Evolutionary conservation across 805 yeast genomes (phyloP), one percentile per base, ranked within the genome.

Genomic region (Ogataea corticis): DNA sequence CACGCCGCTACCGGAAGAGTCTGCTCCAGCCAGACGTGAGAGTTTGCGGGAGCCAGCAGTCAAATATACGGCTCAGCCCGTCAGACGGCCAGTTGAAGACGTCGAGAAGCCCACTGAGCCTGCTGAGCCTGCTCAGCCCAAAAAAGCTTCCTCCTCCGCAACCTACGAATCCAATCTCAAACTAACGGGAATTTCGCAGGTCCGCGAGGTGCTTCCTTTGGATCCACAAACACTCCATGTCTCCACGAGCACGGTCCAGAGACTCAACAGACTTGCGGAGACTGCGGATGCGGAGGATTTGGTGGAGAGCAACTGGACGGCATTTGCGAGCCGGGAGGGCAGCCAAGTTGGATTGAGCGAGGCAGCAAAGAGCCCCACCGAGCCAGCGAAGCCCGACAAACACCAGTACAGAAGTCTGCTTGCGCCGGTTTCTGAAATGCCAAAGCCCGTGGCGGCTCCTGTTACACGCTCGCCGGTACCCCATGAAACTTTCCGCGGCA

Each of bases 191-290:
- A 58, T 63, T 4, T 51, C 55, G 7, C 39, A 43, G 3, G 55
- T 62, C 9, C 28, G 49, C 2, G 59, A 56, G 6, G 7, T 13
- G 10, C 27, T 51, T 4, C 49, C 54, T 33, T 40, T 55, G 15
- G 48, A 30, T 13, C 25, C 38, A 17, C 41, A 44, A 15, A 57
- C 58, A 2, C 33, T 56, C 4, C 33, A 55, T 3, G 52, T 48
- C 19, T 59, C 65, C 12, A 59, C 61, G 3, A 59, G 63, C 41
- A 51, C 55, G 6, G 40, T 45, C 12, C 50, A 49, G n/a, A 53
- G 49, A 14, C 32, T 61, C 28, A 30, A 23, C 32, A 31, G 34
- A 29, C 25, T 41, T 41, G 41, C 18, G 17, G 36, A 16, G 42
- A 45, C 33, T 31, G 49, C 17, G 3, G 28, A 17, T n/a, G 39